A percentile compares a stretch with the other conserved stretches of the same genome.
Conservation (phyloP, 768 basidiomycete species). For the Podaxis sp. region DNA sequence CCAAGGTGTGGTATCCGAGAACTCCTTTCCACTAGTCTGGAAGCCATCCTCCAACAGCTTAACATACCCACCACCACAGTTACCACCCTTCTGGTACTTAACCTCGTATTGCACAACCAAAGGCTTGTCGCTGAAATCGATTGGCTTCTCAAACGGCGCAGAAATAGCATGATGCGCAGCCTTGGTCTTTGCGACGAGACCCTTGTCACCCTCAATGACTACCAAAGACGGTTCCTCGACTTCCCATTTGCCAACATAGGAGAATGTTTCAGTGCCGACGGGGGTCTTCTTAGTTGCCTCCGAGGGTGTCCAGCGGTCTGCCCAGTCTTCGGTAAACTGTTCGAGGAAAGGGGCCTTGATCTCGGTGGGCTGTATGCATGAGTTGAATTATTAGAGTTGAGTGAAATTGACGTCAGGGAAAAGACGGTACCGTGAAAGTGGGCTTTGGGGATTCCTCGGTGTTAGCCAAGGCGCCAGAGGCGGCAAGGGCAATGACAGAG, state of each 20-base stretch:
- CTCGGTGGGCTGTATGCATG: constrained; percentile 52
- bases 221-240: constrained; percentile 83
- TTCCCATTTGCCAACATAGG: constrained; percentile 95
- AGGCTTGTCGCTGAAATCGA: constrained; percentile 81
- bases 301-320: constrained; percentile 91
- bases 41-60: constrained; percentile 94
- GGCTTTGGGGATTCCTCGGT: constrained; percentile 58
- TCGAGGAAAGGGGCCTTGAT: constrained; percentile 91
- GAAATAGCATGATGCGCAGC: constrained; percentile 99
- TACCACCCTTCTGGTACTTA: constrained; percentile 98
- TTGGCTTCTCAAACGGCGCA: constrained; percentile 72
- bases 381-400: constrained; percentile 12
- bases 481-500: constrained; percentile 67
- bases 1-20: constrained; percentile 91
- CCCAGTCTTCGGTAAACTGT: constrained; percentile 92
- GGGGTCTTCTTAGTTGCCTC: constrained; percentile 98
- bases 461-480: constrained; percentile 55
- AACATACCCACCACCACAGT: constrained; percentile 98
- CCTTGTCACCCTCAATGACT: constrained; percentile 81
- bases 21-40: constrained; percentile 90
- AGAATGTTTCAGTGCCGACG: constrained; percentile 92
- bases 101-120: constrained; percentile 98
- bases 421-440: constrained; percentile 53
- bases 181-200: constrained; percentile 93
- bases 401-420: constrained; percentile 8